Evolutionary conservation across 768 basidiomycete species (phyloP), one percentile per base, ranked within the genome.

Genomic region (Boletus fagicola): DNA sequence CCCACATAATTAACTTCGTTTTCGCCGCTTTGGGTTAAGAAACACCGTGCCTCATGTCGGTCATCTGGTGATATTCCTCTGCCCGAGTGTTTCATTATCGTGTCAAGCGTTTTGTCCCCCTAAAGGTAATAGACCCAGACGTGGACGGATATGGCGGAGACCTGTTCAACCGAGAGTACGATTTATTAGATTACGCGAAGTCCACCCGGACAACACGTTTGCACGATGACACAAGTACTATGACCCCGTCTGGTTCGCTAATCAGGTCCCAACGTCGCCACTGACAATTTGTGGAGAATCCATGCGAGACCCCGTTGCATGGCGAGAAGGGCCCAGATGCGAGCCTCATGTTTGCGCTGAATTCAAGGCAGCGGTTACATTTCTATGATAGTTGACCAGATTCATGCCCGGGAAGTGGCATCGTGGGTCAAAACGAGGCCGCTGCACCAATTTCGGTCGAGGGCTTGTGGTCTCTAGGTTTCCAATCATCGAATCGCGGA

Each of bases 31-130:
- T 20, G 36, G 39, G 15, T 20, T n/a, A 30, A 49, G 56, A 30
- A 48, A 36, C 39, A 22, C 51, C 43, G 48, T n/a, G 22, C 49
- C 47, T 61, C 60, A 8, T 56, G 53, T 28, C 36, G 31, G 18
- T 36, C 43, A 12, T 35, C 22, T 35, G 31, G 24, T 11, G 24
- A 30, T 12, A 48, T 42, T 39, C 33, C 20, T 35, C 24, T 36
- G 8, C 5, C 26, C 35, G 38, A 22, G 49, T 16, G 15, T 28
- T 54, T 24, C 51, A 53, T 43, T 12, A 35, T 43, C 9, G 22
- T 43, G 28, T 12, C 30, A 45, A 43, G 50, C 9, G 10, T 33
- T 45, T 30, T 20, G 12, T 54, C 20, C 16, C 44, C 30, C 31
- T 33, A n/a, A 40, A 48, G 35, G 50, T 57, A 22, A 62, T 57